Percentiles rank a stretch among this genome's conserved stretches.
Evolutionary conservation across 139 green algal species (phyloP).

Genomic region (Limnomonas spitsbergensis): DNA sequence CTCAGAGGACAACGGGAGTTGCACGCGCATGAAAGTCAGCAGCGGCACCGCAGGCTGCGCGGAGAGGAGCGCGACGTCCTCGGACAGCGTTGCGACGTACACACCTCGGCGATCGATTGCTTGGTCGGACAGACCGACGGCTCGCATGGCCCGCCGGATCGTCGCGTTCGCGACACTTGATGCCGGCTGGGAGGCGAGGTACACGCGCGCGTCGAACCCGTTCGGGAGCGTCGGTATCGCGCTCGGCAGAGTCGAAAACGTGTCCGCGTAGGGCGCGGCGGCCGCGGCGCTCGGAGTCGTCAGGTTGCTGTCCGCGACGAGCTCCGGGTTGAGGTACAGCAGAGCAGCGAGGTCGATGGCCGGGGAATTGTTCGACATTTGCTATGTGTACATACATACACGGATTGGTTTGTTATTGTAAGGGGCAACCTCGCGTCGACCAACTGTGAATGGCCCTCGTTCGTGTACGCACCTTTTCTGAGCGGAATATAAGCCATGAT

Average conservation of each 20-base stretch:
- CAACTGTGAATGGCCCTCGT: too few species aligned
- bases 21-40: background rate
- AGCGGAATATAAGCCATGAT: too few species aligned
- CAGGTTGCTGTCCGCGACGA: constrained; percentile 16
- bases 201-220: constrained; percentile 8
- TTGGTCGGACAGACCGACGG: background rate
- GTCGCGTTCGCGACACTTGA: background rate
- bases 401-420: too few species aligned
- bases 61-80: background rate
- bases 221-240: background rate
- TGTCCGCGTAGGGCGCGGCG: background rate
- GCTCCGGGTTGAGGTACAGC: constrained; percentile 18
- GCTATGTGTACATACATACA: too few species aligned
- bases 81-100: background rate
- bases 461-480: too few species aligned
- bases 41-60: background rate
- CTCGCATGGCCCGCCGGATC: background rate
- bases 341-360: background rate
- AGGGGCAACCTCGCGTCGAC: too few species aligned
- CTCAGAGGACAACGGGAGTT: background rate
- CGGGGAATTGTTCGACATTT: too few species aligned
- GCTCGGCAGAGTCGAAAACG: background rate
- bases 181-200: background rate
- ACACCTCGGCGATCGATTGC: background rate
- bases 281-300: background rate